phyloP scores from a whole-genome alignment of 805 yeast species.

The Hanseniaspora pseudoguilliermondii region DNA sequence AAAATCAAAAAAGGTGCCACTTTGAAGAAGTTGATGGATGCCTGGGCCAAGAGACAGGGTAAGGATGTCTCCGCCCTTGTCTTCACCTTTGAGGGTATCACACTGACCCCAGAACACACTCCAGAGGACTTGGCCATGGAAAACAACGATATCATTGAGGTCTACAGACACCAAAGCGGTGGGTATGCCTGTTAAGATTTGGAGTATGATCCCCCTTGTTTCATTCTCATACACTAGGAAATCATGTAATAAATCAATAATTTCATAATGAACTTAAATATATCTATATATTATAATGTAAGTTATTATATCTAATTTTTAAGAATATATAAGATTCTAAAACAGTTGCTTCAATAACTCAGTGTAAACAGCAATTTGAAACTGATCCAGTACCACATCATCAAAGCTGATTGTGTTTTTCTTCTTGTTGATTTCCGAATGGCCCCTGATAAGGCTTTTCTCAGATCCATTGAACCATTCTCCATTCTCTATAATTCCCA shows the following conservation, averaged over 20 bases:
- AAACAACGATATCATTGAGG: conserved; percentile 93
- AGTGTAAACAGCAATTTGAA: conserved; percentile 28
- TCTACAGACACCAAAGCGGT: conserved; percentile 88
- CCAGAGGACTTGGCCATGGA: conserved; percentile 89
- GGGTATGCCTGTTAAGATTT: conserved; percentile 24
- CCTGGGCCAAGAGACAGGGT: conserved; percentile 96
- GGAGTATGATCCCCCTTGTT: background rate
- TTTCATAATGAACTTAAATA: background rate
- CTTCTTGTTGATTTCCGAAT: background rate
- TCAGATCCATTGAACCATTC: background rate
- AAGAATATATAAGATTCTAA: background rate
- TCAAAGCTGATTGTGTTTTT: conserved; percentile 15
- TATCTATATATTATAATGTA: background rate
- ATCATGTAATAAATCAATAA: background rate
- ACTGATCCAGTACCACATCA: conserved; percentile 25
- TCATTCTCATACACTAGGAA: background rate
- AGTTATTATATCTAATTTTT: background rate
- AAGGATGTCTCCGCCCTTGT: conserved; percentile 70
- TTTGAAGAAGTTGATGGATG: conserved; percentile 88
- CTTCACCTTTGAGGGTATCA: conserved; percentile 85
- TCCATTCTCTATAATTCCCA: conserved; percentile 17
- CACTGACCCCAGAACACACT: conserved; percentile 77
- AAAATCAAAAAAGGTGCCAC: conserved; percentile 89
- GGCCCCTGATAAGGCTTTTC: background rate
- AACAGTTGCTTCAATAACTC: conserved; percentile 25